Base-by-base conservation (phyloP, 768 basidiomycete genomes). In the Cystofilobasidium bisporidii region DNA sequence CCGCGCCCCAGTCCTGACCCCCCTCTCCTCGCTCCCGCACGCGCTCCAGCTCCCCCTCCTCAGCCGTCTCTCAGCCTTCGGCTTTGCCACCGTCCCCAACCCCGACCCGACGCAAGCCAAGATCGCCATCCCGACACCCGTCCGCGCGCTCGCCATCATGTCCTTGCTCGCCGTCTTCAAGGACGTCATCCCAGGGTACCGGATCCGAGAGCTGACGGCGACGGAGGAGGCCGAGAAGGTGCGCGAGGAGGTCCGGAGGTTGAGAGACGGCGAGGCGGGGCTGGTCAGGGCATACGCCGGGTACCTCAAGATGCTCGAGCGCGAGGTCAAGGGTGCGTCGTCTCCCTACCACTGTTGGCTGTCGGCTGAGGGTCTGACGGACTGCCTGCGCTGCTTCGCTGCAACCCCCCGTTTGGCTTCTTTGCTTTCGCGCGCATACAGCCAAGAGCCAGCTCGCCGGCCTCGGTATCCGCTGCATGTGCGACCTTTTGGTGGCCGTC, bases 221-320 rank as follows among this genome's bases (percentile, higher is more conserved):
- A 83, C 84, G 71, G 96, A 99, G 78, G 90, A 88, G 77, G 80
- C 85, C 4, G 91, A 92, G 77, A 96, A 94, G 78, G 91, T 96
- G 71, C 85, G 90, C 76, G 94, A 98, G 78, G 86, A 89, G 80
- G 92, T 99, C 11, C 82, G 86, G 22, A 83, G 85, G 30, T 87
- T 88, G 71, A 84, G 96, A 71, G 96, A 98, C 74, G 98, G 87
- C 83, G 96, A 99, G 75, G 91, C 98, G 76, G 89, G 93, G 30
- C 81, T 99, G 64, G 87, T 98, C 40, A 78, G 81, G 63, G 84
- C 86, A 28, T 99, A 99, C 77, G 92, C 96, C 78, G 80, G 82
- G 24, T 98, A 92, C 79, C 82, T 99, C 71, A 87, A 86, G 63
- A 81, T 83, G 53, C 81, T 97, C 47, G 93, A 98, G 78, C 77